Evolutionary conservation across 2,329 filamentous ascomycete genomes (phyloP).

Genomic region (Colletotrichum cuscutae): DNA sequence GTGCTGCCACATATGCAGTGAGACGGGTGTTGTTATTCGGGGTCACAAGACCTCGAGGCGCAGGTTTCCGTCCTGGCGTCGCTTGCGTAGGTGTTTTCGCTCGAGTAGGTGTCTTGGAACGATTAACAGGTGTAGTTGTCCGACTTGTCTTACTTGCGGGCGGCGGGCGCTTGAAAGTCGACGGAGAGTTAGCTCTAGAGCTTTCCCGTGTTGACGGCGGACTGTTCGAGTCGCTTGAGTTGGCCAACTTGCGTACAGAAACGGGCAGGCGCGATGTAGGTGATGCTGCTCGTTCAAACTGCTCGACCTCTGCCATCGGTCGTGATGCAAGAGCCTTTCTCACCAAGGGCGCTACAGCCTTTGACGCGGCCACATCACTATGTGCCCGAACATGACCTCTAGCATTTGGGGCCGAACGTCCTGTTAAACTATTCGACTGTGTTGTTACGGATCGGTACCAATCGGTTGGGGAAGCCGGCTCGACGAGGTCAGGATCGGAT

Average conservation of each 20-base stretch:
- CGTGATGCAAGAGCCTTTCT: constrained; percentile 44
- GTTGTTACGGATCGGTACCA: constrained; percentile 64
- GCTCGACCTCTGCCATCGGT: constrained; percentile 38
- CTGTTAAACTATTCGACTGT: constrained; percentile 35
- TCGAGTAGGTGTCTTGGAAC: constrained; percentile 56
- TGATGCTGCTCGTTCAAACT: constrained; percentile 39
- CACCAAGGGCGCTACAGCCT: constrained; percentile 42
- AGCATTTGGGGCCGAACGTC: constrained; percentile 31
- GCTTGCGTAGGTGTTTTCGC: constrained; percentile 56
- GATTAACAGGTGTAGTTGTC: constrained; percentile 50
- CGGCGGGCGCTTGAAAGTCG: constrained; percentile 54
- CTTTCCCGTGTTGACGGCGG: constrained; percentile 51
- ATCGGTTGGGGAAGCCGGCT: constrained; percentile 73
- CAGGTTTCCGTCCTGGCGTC: constrained; percentile 49
- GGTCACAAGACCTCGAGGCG: constrained; percentile 54
- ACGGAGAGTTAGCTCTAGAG: constrained; percentile 65
- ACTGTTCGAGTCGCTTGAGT: constrained; percentile 42
- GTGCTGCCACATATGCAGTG: constrained; percentile 78
- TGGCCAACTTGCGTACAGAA: constrained; percentile 54
- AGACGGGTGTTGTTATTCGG: constrained; percentile 68
- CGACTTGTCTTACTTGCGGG: constrained; percentile 53
- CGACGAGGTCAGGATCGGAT: constrained; percentile 65
- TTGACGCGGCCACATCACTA: constrained; percentile 66
- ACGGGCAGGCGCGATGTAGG: constrained; percentile 56
- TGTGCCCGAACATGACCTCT: constrained; percentile 60